Conservation (phyloP, 306 rosid species). For the Pyrus communis region DNA sequence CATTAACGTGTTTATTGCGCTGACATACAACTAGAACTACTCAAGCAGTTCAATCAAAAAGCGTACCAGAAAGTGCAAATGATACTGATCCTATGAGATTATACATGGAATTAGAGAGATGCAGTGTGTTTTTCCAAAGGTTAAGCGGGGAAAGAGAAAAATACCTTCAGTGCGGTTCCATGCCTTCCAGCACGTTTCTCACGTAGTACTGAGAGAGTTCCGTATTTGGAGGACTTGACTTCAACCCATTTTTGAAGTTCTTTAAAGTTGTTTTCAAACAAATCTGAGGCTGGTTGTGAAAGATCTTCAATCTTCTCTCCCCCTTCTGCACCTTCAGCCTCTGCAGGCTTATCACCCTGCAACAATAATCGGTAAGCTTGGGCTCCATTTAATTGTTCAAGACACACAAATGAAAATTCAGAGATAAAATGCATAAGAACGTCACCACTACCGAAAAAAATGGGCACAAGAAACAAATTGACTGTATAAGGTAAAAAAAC, state of each 20-base stretch:
- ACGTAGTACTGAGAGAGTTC: conserved; percentile 59
- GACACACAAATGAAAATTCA: neutral
- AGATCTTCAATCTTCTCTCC: conserved; percentile 27
- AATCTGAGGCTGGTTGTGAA: neutral
- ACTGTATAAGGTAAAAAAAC: neutral
- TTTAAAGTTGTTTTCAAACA: conserved; percentile 69
- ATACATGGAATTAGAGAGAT: neutral
- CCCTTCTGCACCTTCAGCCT: conserved; percentile 33
- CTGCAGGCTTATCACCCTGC: conserved; percentile 35
- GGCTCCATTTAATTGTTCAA: neutral
- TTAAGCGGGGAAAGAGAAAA: neutral
- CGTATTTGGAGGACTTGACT: conserved; percentile 64
- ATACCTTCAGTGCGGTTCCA: conserved; percentile 87
- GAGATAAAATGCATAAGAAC: neutral
- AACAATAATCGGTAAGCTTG: neutral
- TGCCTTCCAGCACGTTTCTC: conserved; percentile 75
- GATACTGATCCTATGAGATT: neutral
- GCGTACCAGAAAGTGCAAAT: too few relatives aligned
- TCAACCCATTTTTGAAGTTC: conserved; percentile 90
- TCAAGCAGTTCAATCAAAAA: too few relatives aligned
- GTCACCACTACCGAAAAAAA: neutral
- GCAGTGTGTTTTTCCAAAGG: neutral
- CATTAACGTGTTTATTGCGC: neutral
- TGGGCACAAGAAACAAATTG: neutral
- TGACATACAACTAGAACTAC: too few relatives aligned